Base-by-base conservation (phyloP, 257 asterid species). In the Solanum pimpinellifolium region DNA sequence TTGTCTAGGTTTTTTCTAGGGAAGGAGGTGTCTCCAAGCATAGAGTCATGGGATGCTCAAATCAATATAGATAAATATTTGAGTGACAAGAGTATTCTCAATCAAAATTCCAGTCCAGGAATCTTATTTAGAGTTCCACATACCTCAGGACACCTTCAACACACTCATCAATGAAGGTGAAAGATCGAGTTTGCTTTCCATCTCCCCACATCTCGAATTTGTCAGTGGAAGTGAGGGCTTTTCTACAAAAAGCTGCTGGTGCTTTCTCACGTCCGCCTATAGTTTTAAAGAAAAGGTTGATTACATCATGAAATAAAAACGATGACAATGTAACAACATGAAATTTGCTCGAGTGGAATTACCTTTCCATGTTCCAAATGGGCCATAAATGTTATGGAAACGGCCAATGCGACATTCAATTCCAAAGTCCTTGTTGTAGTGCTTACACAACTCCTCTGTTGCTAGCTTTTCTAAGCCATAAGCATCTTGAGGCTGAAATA, bases 301-400 rank as follows among this genome's bases (percentile, higher is more conserved):
- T 47, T 27, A 80, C 16, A 3, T 47, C 68, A 25, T 9, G n/a
- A 11, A 47, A 49, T 4, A 47, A 12, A 75, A 15, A 9, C 3
- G 16, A 80, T 16, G 85, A 18, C 18, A 29, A 47, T 9, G 74
- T 80, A 15, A 25, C 27, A 1, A 29, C 9, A 69, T 9, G 35
- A 6, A 31, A 31, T 23, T 27, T 80, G 14, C 29, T 80, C 1
- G 20, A 47, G 18, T 1, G 11, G 84, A 47, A 86, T 85, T 89
- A 95, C 98, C 99, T 90, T 95, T 95, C 98, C 98, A 95, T 83
- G 99, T 96, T 73, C 98, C 99, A 88, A 94, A 96, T 73, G 99
- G 98, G 21, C 98, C 98, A 86, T 96, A 95, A 82, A 95, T 95
- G 87, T 95, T 96, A 87, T 96, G 98, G 89, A 96, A 96, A 89